phyloP scores from a whole-genome alignment of 108 stramenopile species.

The Nitzschia sp. region DNA sequence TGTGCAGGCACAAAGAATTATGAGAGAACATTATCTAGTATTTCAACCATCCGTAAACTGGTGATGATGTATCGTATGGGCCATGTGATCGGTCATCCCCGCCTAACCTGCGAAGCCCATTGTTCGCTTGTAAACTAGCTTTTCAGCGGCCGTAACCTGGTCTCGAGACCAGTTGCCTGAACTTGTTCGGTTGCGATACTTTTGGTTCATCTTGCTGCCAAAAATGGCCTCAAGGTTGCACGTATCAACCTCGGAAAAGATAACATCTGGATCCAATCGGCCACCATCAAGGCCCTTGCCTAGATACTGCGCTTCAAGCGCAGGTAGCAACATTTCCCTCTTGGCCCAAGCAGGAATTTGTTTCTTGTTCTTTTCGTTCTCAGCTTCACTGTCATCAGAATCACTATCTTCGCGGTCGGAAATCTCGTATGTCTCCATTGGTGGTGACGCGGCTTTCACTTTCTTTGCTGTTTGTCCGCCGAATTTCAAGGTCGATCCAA shows the following conservation, averaged over 20 bases:
- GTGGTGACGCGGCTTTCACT: slow-evolving; percentile 27
- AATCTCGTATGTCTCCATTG: slow-evolving; percentile 87
- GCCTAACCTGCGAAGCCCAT: slow-evolving; percentile 81
- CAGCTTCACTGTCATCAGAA: slow-evolving; percentile 72
- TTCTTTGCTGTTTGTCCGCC: slow-evolving; percentile 7
- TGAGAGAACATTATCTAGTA: too few relatives aligned
- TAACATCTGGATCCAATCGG: slow-evolving; percentile 82
- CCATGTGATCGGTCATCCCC: too few relatives aligned
- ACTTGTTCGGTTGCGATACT: slow-evolving; percentile 75
- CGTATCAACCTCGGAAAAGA: slow-evolving; percentile 85
- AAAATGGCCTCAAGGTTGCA: slow-evolving; percentile 94
- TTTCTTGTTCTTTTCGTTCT: slow-evolving; percentile 55
- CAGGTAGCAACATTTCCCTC: slow-evolving; percentile 58
- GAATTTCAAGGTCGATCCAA: slow-evolving; percentile 24
- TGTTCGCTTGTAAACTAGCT: slow-evolving; percentile 76
- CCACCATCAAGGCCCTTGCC: slow-evolving; percentile 35
- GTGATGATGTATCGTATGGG: too few relatives aligned
- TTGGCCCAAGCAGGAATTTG: slow-evolving; percentile 77
- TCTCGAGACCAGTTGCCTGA: slow-evolving; percentile 90
- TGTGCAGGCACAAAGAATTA: too few relatives aligned
- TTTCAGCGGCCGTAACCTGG: slow-evolving; percentile 76
- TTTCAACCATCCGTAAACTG: too few relatives aligned
- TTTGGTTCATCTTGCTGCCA: slow-evolving; percentile 55
- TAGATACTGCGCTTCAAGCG: slow-evolving; percentile 70
- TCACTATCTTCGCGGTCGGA: slow-evolving; percentile 80